Conservation (phyloP, 140 eudicot genomes). For the Oenanthe javanica region DNA sequence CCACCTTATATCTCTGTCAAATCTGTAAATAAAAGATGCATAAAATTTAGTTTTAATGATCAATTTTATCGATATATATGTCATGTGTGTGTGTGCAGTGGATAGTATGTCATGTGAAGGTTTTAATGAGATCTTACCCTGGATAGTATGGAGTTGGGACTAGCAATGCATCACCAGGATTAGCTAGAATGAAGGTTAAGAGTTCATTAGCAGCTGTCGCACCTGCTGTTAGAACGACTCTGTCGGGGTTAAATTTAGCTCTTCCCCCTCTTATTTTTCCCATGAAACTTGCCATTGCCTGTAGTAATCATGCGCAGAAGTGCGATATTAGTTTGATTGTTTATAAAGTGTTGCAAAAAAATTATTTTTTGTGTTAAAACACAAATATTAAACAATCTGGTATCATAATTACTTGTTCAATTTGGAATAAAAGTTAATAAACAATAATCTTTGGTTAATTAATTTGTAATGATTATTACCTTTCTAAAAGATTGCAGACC, state of each 20-base stretch:
- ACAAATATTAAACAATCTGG: neutral
- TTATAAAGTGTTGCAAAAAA: neutral
- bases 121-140: slow-evolving; percentile 46
- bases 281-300: slow-evolving; percentile 99
- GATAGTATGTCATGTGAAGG: too few relatives aligned
- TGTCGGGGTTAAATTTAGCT: slow-evolving; percentile 77
- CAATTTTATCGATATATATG: neutral
- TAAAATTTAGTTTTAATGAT: neutral
- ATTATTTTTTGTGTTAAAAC: neutral
- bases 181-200: slow-evolving; percentile 77
- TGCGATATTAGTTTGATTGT: neutral
- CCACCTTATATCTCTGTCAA: slow-evolving; percentile 96
- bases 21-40: slow-evolving; percentile 32
- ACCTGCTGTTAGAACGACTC: slow-evolving; percentile 87
- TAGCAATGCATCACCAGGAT: slow-evolving; percentile 90
- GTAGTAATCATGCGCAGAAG: slow-evolving; percentile 11
- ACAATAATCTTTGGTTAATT: neutral
- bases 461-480: slow-evolving; percentile 21
- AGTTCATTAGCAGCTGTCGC: slow-evolving; percentile 98
- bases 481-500: slow-evolving; percentile 81
- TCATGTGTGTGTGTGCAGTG: neutral
- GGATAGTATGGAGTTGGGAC: slow-evolving; percentile 97
- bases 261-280: slow-evolving; percentile 85
- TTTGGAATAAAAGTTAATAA: too few relatives aligned
- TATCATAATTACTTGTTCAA: neutral